Evolutionary conservation across 768 basidiomycete species (phyloP), one percentile per base, ranked within the genome.

Genomic region (Gelatoporia subvermispora): DNA sequence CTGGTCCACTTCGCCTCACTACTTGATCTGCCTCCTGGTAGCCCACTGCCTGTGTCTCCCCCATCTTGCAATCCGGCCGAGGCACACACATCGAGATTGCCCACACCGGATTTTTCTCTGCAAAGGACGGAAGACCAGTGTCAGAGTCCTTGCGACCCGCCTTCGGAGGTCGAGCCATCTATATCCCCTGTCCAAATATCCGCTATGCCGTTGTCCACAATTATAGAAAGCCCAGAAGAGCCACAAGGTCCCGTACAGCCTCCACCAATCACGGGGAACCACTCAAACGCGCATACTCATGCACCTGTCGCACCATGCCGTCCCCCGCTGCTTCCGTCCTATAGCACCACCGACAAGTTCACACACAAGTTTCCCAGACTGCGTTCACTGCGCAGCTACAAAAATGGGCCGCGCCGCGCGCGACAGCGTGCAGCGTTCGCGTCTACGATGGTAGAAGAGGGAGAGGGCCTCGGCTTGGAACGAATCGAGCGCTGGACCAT

Each of bases 341-440:
- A 57, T 37, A 59, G 55, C 49, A 56, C 56, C 23, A 49, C 47
- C 21, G 65, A 68, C 47, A 76, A 72, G 52, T 73, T 79, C 49
- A 79, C 78, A 4, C 60, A 70, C 41, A 79, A 78, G 56, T 79
- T 77, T 72, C 77, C 77, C 1, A 60, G 65, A 9, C 77, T 75
- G 23, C 66, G 57, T 21, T 52, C 51, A 16, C 43, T 57, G 34
- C 48, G 25, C 18, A 56, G 35, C 42, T 36, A 53, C n/a, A 31
- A 13, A 13, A 31, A 13, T 31, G 38, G 41, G 3, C 42, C 31
- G 28, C 47, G 41, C 46, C 51, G 41, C 22, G 52, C 43, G 36
- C 43, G n/a, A 45, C 41, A 21, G 48, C 17, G 36, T 49, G 48
- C 41, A 34, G 43, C 49, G 38, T 2, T 59, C 43, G 56, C 62